phyloP scores from a whole-genome alignment of 2,329 filamentous ascomycete genomes.

The Fusarium sp. region DNA sequence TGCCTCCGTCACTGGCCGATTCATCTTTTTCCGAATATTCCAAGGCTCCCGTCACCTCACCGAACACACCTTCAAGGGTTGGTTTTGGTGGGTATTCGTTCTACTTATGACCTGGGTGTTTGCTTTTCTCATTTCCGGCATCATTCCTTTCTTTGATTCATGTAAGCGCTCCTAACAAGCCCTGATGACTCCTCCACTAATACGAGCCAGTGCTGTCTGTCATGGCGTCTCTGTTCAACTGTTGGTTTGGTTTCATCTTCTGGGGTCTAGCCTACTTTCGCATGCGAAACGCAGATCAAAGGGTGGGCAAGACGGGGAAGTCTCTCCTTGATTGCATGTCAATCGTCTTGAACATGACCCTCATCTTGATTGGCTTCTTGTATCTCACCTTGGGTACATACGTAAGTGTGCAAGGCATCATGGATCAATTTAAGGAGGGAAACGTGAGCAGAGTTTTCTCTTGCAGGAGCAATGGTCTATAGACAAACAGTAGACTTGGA shows the following conservation, averaged over 20 bases:
- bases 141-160: slow-evolving; percentile 92
- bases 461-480: slow-evolving; percentile 77
- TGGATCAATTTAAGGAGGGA: slow-evolving; percentile 75
- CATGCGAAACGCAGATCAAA: slow-evolving; percentile 73
- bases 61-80: slow-evolving; percentile 83
- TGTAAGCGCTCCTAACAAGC: slow-evolving; percentile 50
- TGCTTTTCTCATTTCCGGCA: slow-evolving; percentile 89
- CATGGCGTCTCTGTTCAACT: slow-evolving; percentile 89
- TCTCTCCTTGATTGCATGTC: slow-evolving; percentile 61
- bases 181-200: neutral
- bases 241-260: slow-evolving; percentile 95
- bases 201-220: slow-evolving; percentile 65
- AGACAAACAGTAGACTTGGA: neutral
- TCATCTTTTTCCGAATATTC: slow-evolving; percentile 91
- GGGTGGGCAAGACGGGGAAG: slow-evolving; percentile 62
- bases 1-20: slow-evolving; percentile 87
- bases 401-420: slow-evolving; percentile 76
- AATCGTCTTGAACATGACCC: slow-evolving; percentile 74
- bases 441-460: slow-evolving; percentile 78
- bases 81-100: slow-evolving; percentile 80
- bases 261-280: slow-evolving; percentile 85
- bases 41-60: slow-evolving; percentile 81
- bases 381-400: slow-evolving; percentile 88
- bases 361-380: slow-evolving; percentile 79
- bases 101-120: slow-evolving; percentile 76